phyloP scores from a whole-genome alignment of 1,284 basidiomycete genomes.

The Malassezia sp. region DNA sequence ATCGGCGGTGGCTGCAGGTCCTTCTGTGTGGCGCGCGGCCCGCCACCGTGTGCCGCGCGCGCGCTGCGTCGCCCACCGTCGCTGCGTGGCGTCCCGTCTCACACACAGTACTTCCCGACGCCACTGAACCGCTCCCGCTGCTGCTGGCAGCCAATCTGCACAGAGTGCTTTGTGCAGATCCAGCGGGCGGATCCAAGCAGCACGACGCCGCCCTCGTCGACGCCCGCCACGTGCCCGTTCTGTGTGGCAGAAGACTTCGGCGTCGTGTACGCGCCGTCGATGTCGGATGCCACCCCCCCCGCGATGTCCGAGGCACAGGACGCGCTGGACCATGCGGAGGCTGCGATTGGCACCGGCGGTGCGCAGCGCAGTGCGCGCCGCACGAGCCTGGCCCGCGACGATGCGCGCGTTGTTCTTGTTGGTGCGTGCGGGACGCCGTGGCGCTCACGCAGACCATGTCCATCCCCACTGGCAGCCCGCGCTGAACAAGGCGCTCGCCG shows the following conservation, averaged over 20 bases:
- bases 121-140: slow-evolving; percentile 80
- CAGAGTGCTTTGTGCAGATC: slow-evolving; percentile 98
- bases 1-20: too few species aligned
- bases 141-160: slow-evolving; percentile 95
- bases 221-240: slow-evolving; percentile 74
- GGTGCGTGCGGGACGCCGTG: slow-evolving; percentile 22
- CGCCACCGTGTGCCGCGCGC: too few species aligned
- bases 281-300: background rate
- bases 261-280: slow-evolving; percentile 74
- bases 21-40: too few species aligned
- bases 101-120: slow-evolving; percentile 27
- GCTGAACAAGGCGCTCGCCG: slow-evolving; percentile 30
- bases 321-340: slow-evolving; percentile 22
- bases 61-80: background rate
- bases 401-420: slow-evolving; percentile 25
- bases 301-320: slow-evolving; percentile 3
- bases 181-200: slow-evolving; percentile 72
- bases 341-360: slow-evolving; percentile 27
- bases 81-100: background rate
- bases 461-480: slow-evolving; percentile 41
- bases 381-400: slow-evolving; percentile 22
- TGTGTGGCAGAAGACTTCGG: slow-evolving; percentile 96
- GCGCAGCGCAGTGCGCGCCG: slow-evolving; percentile 15
- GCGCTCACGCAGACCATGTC: slow-evolving; percentile 26
- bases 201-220: slow-evolving; percentile 31